Conservation (phyloP, 108 stramenopile species). For the Pseudonitzschia pungens region DNA sequence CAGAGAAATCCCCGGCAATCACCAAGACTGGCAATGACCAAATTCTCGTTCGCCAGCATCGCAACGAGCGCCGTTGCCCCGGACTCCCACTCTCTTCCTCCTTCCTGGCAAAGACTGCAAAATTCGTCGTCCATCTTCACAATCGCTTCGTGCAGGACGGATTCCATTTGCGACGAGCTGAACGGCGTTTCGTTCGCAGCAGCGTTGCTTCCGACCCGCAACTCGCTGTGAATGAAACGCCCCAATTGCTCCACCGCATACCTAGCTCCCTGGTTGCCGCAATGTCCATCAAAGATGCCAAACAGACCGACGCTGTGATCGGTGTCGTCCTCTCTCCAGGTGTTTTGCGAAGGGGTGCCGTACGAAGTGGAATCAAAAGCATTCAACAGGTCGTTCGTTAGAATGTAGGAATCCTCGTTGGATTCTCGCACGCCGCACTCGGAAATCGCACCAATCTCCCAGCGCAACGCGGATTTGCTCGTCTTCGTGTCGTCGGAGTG, state of each 20-base stretch:
- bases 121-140: constrained; percentile 65
- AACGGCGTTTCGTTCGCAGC: background rate
- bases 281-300: constrained; percentile 85
- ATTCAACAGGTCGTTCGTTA: constrained; percentile 49
- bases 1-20: constrained; percentile 76
- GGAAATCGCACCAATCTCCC: constrained; percentile 81
- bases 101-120: constrained; percentile 61
- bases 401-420: constrained; percentile 78
- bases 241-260: constrained; percentile 64
- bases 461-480: constrained; percentile 26
- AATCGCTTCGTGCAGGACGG: constrained; percentile 53
- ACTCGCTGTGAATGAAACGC: constrained; percentile 51
- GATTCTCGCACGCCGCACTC: constrained; percentile 70
- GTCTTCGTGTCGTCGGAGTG: background rate
- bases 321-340: constrained; percentile 30
- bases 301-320: constrained; percentile 52
- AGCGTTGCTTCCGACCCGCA: background rate
- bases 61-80: constrained; percentile 79
- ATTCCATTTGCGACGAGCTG: constrained; percentile 27
- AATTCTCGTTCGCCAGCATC: constrained; percentile 53
- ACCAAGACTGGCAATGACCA: constrained; percentile 70
- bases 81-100: constrained; percentile 77
- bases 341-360: background rate
- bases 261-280: constrained; percentile 78
- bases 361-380: background rate